Percentiles rank a stretch among this genome's conserved stretches.
phyloP scores from a whole-genome alignment of 208 protist species.

The Trypanosoma rangeli region DNA sequence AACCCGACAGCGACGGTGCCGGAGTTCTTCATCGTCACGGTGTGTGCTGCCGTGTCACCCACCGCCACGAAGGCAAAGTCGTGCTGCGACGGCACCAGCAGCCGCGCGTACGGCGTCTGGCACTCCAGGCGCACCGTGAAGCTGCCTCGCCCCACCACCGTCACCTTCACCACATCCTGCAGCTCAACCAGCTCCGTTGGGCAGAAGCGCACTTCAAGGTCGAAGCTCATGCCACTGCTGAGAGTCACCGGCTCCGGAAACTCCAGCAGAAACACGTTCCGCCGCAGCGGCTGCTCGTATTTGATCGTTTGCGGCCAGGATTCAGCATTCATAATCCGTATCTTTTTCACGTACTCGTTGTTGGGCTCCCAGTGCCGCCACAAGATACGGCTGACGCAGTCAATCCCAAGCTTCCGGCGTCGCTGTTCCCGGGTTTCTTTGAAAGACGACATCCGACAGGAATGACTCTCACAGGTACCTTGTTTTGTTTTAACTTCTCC shows the following conservation, averaged over 20 bases:
- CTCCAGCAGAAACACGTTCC: conserved; percentile 76
- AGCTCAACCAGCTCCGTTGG: conserved; percentile 70
- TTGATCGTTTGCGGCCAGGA: conserved; percentile 64
- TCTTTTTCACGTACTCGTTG: conserved; percentile 78
- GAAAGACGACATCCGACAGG: conserved; percentile 1
- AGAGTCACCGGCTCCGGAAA: conserved; percentile 88
- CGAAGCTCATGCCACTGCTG: conserved; percentile 73
- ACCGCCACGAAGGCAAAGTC: conserved; percentile 92
- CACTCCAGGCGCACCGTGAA: conserved; percentile 83
- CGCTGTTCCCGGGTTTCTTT: conserved; percentile 50
- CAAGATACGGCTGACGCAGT: conserved; percentile 74
- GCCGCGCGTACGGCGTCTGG: conserved; percentile 64
- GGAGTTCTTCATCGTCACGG: conserved; percentile 74
- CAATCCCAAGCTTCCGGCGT: conserved; percentile 71
- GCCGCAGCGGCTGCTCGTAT: conserved; percentile 75
- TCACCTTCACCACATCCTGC: conserved; percentile 82
- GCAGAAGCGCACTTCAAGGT: conserved; percentile 75
- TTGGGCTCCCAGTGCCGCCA: conserved; percentile 89
- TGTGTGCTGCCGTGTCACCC: conserved; percentile 41
- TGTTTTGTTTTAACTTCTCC: neutral
- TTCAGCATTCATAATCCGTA: conserved; percentile 90
- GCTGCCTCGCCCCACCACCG: conserved; percentile 66
- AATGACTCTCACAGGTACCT: conserved; percentile 1
- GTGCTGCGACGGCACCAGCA: conserved; percentile 57
- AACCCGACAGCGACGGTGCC: conserved; percentile 78